Evolutionary conservation across 371 early-diverging fungal species (phyloP).

Genomic region (Mucor indicus): DNA sequence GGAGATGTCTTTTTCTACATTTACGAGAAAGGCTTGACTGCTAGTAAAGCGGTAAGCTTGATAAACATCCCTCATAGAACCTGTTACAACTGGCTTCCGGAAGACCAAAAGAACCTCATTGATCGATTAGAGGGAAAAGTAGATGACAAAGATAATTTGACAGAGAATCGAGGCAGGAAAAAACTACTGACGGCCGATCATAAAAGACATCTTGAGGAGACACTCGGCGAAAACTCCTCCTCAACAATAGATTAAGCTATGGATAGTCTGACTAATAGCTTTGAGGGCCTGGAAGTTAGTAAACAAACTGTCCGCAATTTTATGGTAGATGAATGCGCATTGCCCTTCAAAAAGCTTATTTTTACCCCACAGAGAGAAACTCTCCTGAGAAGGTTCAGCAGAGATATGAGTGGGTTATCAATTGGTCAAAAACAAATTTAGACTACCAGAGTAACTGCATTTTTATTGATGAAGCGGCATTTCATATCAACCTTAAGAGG

Average conservation of each 20-base stretch:
- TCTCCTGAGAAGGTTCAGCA: neutral
- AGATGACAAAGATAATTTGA: neutral
- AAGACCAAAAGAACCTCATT: neutral
- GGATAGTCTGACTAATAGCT: neutral
- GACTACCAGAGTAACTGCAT: constrained; percentile 5
- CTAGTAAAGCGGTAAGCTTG: constrained; percentile 4
- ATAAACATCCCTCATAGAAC: constrained; percentile 8
- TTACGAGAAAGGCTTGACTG: constrained; percentile 10
- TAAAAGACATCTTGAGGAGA: constrained; percentile 5
- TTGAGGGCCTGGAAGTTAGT: constrained; percentile 1
- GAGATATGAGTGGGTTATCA: neutral
- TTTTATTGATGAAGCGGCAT: constrained; percentile 10
- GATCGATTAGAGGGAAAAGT: constrained; percentile 2
- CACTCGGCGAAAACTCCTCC: constrained; percentile 6
- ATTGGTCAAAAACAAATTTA: constrained; percentile 6
- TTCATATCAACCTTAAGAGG: constrained; percentile 9
- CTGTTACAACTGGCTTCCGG: constrained; percentile 1
- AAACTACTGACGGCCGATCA: constrained; percentile 1
- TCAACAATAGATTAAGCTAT: constrained; percentile 2
- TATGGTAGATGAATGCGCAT: neutral
- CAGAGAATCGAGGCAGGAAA: neutral
- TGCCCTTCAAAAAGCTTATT: constrained; percentile 4
- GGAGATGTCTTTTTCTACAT: constrained; percentile 4
- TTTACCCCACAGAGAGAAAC: neutral
- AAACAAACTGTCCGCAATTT: neutral